Conservation (phyloP, 148 eudicot genomes). For the Chenopodium quinoa region DNA sequence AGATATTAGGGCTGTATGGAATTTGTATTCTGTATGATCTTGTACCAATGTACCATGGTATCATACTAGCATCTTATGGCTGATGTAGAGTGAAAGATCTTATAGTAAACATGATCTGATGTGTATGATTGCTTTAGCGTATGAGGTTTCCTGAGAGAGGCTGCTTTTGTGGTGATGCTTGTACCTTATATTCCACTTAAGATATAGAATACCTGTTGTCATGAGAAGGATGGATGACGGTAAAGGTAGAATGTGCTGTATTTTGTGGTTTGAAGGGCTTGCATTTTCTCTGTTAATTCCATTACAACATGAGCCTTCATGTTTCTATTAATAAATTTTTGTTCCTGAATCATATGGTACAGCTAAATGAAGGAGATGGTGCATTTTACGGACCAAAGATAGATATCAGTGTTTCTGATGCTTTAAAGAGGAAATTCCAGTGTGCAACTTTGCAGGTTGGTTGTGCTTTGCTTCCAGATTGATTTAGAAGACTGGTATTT, state of each 20-base stretch:
- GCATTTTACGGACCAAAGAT: conserved; percentile 99
- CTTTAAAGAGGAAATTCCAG: conserved; percentile 93
- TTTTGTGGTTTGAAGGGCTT: neutral
- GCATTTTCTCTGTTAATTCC: neutral
- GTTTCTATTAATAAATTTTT: neutral
- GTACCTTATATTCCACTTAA: neutral
- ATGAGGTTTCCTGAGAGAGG: neutral
- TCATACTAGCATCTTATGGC: neutral
- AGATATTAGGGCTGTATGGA: neutral
- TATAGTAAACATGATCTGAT: neutral
- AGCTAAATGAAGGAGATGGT: conserved; percentile 97
- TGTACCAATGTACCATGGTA: neutral
- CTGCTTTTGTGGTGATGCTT: neutral
- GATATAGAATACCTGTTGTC: neutral
- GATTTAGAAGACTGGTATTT: neutral
- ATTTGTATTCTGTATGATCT: neutral
- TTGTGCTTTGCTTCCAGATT: conserved; percentile 6
- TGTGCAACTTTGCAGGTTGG: conserved; percentile 97
- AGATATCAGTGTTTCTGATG: conserved; percentile 96
- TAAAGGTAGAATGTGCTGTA: neutral
- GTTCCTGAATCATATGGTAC: conserved; percentile 7
- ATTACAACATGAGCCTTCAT: neutral
- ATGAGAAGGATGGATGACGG: neutral
- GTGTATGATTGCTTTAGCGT: neutral
- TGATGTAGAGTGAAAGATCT: neutral